Evolutionary conservation across 2,329 filamentous ascomycete species (phyloP).

Genomic region (Fusarium cyanostomum): DNA sequence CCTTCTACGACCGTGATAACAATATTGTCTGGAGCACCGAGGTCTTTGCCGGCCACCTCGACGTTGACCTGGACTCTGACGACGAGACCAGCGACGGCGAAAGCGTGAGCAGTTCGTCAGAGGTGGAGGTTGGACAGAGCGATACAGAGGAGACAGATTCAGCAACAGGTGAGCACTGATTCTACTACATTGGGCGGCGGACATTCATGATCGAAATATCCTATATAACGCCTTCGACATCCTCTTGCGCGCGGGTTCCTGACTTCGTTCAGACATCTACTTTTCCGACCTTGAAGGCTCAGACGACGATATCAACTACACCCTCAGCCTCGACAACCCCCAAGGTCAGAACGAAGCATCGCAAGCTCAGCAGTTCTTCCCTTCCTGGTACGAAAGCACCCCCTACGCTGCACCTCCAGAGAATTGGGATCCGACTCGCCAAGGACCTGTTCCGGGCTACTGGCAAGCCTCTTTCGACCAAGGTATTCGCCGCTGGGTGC

Average conservation of each 20-base stretch:
- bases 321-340: background rate
- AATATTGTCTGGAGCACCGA: constrained; percentile 58
- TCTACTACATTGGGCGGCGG: background rate
- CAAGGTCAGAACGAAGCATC: constrained; percentile 5
- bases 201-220: constrained; percentile 1
- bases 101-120: constrained; percentile 17
- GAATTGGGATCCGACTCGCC: constrained; percentile 44
- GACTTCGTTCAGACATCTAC: constrained; percentile 24
- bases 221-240: constrained; percentile 19
- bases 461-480: constrained; percentile 50
- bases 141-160: constrained; percentile 25
- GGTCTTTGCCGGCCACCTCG: constrained; percentile 50
- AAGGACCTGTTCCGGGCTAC: constrained; percentile 46
- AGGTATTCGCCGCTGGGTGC: constrained; percentile 45
- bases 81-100: constrained; percentile 28
- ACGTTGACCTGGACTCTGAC: constrained; percentile 41
- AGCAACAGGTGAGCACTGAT: constrained; percentile 33
- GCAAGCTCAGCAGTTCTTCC: constrained; percentile 8
- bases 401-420: constrained; percentile 6
- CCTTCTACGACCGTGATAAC: constrained; percentile 57
- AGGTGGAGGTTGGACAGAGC: constrained; percentile 12
- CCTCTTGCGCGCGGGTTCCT: constrained; percentile 1
- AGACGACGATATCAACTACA: background rate
- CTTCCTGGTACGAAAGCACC: constrained; percentile 15
- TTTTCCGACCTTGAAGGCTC: constrained; percentile 5